Base-by-base conservation (phyloP, 2,329 filamentous ascomycete genomes). In the Mollisiaceae sp. region DNA sequence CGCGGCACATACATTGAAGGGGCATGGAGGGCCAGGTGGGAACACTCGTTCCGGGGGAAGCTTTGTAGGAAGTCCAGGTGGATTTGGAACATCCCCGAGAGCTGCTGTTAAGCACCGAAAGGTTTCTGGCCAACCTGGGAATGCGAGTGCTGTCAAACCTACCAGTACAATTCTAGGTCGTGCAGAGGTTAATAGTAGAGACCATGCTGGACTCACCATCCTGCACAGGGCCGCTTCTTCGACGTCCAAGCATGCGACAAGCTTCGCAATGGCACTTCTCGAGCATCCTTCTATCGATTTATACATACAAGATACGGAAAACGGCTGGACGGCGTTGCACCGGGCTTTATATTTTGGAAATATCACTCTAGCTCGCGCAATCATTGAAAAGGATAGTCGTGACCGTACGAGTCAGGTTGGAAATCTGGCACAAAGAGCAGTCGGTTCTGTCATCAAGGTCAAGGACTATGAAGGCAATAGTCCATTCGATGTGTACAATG, bases 401-500 rank as follows among this genome's bases (percentile, higher is more conserved):
- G 83, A 75, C 73, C 84, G 84, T 32, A 82, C 84, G 4, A 83
- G 88, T 50, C 88, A 89, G 68, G 86, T 86, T 8, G 81, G 83
- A 27, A 85, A 83, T 15, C 82, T 86, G 20, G 80, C 84, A 22
- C 83, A 87, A 70, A 87, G 87, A 73, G 86, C 89, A 38, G 89
- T 90, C 35, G 70, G 62, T 11, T 90, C 89, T 35, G 80, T 98
- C 50, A 94, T 97, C 74, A 97, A 97, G 80, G 92, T 95, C 60
- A 99, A 98, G 77, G 95, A 99, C 74, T 89, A 91, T 65, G 95
- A 98, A 78, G 94, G 94, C 11, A 93, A 96, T 75, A 97, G 93
- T 70, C 94, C 95, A 0, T 94, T 98, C 71, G 95, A 98, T 76
- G 81, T 99, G 12, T 98, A 97, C 73, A 91, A 92, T 68, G 88